Evolutionary conservation across 768 basidiomycete species (phyloP), one percentile per base, ranked within the genome.

Genomic region (Russula sp.): DNA sequence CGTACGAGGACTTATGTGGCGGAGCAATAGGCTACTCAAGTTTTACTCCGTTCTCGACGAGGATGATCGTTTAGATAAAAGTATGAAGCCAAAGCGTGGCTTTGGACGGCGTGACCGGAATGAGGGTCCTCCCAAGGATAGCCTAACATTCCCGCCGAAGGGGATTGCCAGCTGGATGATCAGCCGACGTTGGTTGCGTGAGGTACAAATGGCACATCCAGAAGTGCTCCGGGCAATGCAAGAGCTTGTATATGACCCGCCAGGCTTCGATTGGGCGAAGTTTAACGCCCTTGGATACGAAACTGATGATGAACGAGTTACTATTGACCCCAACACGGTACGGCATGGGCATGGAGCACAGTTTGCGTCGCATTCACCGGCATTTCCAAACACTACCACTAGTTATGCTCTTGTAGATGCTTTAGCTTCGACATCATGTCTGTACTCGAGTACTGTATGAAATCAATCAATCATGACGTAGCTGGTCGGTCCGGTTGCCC

Each of bases 81-180:
- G 58, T 42, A 67, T 75, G 55, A 81, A 79, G 61, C 84, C 84
- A 6, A 85, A 84, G 69, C 82, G 87, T 18, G 85, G 85, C 10
- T 66, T 78, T 5, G 83, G 84, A 5, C 83, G 81, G 69, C 80
- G 79, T 69, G 81, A 81, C 62, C 83, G 89, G 42, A 73, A 75
- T 26, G 69, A 72, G 20, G 89, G 88, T 0, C 77, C 79, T 44
- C 72, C 75, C 2, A 90, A 88, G 69, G 84, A 87, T 13, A 82
- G 78, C 5, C 72, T 84, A 3, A 65, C 76, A 34, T 75, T 89
- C 7, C 89, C 89, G 11, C 89, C 89, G 0, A 76, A 77, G 63
- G 87, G 86, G 1, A 78, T 86, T 10, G 79, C 84, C 6, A 77
- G 79, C 22, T 91, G 89, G 89, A 91, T 90, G 89, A 78, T 91